Percentiles rank a stretch among this genome's conserved stretches.
Conservation (phyloP, 2,329 filamentous ascomycete genomes). For the Alternaria dauci region DNA sequence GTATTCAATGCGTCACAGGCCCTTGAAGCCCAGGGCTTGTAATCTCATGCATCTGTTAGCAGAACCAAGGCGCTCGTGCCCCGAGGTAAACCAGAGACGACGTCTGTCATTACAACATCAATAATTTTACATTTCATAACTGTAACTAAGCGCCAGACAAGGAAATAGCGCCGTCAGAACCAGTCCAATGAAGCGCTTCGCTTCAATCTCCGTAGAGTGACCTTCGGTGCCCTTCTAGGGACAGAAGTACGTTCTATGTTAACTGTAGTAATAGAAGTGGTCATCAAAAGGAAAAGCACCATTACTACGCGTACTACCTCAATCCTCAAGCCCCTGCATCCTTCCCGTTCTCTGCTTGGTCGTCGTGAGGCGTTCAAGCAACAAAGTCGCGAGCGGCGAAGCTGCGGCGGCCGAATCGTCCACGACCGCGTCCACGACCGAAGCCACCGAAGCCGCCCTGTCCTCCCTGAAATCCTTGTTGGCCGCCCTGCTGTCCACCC, state of each 20-base stretch:
- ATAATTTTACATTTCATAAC: conserved; percentile 47
- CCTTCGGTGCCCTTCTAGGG: conserved; percentile 33
- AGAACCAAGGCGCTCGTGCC: conserved; percentile 1
- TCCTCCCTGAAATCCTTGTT: conserved; percentile 14
- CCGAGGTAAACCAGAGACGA: not conserved
- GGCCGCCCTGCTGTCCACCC: conserved; percentile 12
- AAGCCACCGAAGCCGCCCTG: conserved; percentile 26
- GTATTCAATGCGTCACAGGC: conserved; percentile 5
- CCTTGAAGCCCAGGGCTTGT: not conserved
- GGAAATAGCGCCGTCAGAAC: conserved; percentile 38
- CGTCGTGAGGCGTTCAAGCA: conserved; percentile 30
- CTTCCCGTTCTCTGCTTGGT: not conserved
- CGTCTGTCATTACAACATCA: conserved; percentile 9
- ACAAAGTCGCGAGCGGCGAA: conserved; percentile 47
- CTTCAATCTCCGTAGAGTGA: conserved; percentile 46
- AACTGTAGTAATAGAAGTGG: conserved; percentile 22
- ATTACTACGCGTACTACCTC: conserved; percentile 37
- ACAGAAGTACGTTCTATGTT: conserved; percentile 39
- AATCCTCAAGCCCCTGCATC: conserved; percentile 6
- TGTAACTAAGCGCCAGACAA: conserved; percentile 29
- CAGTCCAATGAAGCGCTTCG: conserved; percentile 47
- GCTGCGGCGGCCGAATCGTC: conserved; percentile 26
- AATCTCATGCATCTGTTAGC: not conserved
- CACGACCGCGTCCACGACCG: conserved; percentile 22
- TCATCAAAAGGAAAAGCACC: conserved; percentile 32